A percentile compares a stretch with the other conserved stretches of the same genome.
Evolutionary conservation across 2,329 filamentous ascomycete genomes (phyloP).

Genomic region (Thermomyces lanuginosus): DNA sequence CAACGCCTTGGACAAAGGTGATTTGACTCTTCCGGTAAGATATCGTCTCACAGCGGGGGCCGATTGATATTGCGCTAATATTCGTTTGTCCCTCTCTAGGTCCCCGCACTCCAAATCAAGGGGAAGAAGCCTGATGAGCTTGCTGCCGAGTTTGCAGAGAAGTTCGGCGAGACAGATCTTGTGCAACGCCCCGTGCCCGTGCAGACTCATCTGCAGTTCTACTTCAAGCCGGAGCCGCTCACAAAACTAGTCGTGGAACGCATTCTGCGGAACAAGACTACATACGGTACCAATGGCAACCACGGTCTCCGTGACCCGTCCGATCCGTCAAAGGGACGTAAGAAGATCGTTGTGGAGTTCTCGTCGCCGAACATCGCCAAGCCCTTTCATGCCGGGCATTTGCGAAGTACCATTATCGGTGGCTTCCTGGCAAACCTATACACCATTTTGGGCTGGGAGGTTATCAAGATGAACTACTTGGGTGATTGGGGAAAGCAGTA

Average conservation of each 20-base stretch:
- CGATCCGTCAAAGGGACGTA: slow-evolving; percentile 39
- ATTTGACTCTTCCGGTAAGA: slow-evolving; percentile 28
- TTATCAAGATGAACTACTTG: slow-evolving; percentile 49
- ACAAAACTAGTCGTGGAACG: slow-evolving; percentile 41
- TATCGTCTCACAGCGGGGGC: not conserved
- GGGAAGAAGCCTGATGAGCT: slow-evolving; percentile 43
- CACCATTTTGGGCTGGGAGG: slow-evolving; percentile 45
- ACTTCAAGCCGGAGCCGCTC: slow-evolving; percentile 45
- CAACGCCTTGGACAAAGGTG: slow-evolving; percentile 31
- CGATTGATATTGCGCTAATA: not conserved
- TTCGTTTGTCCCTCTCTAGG: slow-evolving; percentile 11
- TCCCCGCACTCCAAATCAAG: slow-evolving; percentile 32
- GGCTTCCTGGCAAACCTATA: slow-evolving; percentile 49
- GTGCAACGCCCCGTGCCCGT: slow-evolving; percentile 39
- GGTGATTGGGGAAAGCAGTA: slow-evolving; percentile 56
- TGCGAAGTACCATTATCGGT: slow-evolving; percentile 51
- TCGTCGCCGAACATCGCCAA: slow-evolving; percentile 53
- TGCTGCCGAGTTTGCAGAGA: slow-evolving; percentile 37
- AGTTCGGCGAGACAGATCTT: slow-evolving; percentile 43
- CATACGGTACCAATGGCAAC: slow-evolving; percentile 45
- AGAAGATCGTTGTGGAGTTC: slow-evolving; percentile 49
- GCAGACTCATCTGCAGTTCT: slow-evolving; percentile 48
- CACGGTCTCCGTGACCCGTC: slow-evolving; percentile 43
- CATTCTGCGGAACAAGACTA: slow-evolving; percentile 39
- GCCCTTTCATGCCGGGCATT: slow-evolving; percentile 48